phyloP scores from a whole-genome alignment of 2,329 filamentous ascomycete genomes.

The Alternaria consortialis region DNA sequence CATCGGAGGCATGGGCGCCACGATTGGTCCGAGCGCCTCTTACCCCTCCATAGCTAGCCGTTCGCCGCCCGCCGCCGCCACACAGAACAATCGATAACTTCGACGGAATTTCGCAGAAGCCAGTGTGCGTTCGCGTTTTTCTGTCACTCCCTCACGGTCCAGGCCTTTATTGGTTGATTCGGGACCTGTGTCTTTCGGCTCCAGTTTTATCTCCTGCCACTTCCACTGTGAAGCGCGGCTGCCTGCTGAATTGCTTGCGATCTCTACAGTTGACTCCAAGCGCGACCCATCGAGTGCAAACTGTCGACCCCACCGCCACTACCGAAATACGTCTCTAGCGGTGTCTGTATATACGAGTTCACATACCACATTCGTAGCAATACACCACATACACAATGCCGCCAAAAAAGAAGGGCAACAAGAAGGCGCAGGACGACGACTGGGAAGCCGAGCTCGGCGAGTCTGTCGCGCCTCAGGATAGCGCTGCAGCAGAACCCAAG shows the following conservation, averaged over 20 bases:
- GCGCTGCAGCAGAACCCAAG: constrained; percentile 49
- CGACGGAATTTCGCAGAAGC: constrained; percentile 35
- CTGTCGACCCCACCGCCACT: constrained; percentile 19
- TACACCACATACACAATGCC: constrained; percentile 68
- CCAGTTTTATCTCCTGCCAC: constrained; percentile 10
- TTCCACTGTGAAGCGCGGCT: constrained; percentile 1
- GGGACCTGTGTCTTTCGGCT: constrained; percentile 26
- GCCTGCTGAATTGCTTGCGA: constrained; percentile 2
- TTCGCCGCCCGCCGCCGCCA: constrained; percentile 19
- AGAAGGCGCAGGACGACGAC: constrained; percentile 87
- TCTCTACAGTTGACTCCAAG: background rate
- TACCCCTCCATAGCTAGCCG: constrained; percentile 24
- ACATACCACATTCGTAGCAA: background rate
- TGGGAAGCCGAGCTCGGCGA: constrained; percentile 96
- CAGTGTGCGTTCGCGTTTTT: constrained; percentile 36
- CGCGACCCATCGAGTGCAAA: constrained; percentile 9
- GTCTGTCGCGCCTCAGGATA: constrained; percentile 68
- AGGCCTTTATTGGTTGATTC: constrained; percentile 38
- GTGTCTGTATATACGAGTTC: constrained; percentile 9
- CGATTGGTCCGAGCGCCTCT: constrained; percentile 9
- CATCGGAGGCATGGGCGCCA: background rate
- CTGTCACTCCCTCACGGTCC: constrained; percentile 33
- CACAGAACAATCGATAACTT: constrained; percentile 30
- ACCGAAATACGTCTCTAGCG: constrained; percentile 3
- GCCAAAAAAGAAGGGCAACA: constrained; percentile 94